Base-by-base conservation (phyloP, 495 filamentous ascomycete species). In the Lasiosphaeria miniovina region DNA sequence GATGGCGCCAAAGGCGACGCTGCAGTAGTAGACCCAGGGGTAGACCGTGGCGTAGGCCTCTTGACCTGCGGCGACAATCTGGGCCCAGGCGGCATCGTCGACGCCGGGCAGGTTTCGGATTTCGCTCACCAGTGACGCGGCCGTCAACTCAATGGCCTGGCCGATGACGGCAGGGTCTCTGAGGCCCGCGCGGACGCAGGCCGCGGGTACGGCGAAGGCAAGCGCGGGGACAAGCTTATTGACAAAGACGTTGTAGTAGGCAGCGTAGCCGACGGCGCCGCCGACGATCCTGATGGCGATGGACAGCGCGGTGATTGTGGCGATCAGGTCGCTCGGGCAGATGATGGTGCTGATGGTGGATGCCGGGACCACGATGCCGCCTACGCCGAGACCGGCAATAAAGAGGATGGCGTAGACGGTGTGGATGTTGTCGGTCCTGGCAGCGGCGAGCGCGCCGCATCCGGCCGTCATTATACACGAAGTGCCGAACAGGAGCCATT, bases 161-260 rank as follows among this genome's bases (percentile, higher is more conserved):
- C 60, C 61, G 48, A 81, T 79, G 17, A 69, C 59, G 0, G 35
- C 63, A 0, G 61, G 50, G 60, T 83, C 71, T 5, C 75, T 82
- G 66, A 90, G 87, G 57, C 81, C 78, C 41, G 82, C 72, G 54
- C 69, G 65, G 4, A 72, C 55, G 76, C 86, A 86, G 1, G 80
- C 77, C 8, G 75, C 78, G 24, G 79, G 81, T 14, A 89, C 80
- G 55, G 82, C 78, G 49, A 77, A 52, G 8, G 56, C 68, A 36
- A 85, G 80, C 17, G 76, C 70, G 0, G 83, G 79, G 12, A 79
- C 61, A 59, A 90, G 85, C 72, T 88, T 88, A 63, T 79, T 78
- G 63, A 83, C 69, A 74, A 89, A 91, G 64, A 91, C 79, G 67
- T 90, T 91, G 80, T 86, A 90, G 79, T 91, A 91, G 59, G 86